Evolutionary conservation across 2,329 filamentous ascomycete genomes (phyloP), one percentile per base, ranked within the genome.

Genomic region (Akanthomyces dipterigenus): DNA sequence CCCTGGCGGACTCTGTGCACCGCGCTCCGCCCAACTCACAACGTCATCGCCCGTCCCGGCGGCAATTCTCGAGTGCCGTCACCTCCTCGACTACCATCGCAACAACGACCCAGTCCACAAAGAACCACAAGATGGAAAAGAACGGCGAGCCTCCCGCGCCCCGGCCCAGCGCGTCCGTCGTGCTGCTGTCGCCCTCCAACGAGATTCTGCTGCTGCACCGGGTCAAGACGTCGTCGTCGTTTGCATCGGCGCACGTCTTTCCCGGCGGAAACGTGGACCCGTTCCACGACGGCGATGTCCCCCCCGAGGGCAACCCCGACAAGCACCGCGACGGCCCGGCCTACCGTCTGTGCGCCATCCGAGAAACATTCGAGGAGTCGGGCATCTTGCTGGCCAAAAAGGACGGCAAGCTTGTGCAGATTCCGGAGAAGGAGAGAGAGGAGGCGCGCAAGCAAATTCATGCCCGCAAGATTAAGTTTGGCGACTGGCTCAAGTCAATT

Each of bases 321-420:
- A 77, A 88, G 14, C 92, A 97, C 68, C 73, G 78, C 12, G 93
- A 97, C 71, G 86, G 86, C 1, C 76, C 79, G 0, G 82, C 85
- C 3, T 97, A 97, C 70, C 81, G 92, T n/a, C 75, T 90, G 40
- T 92, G 88, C 6, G 95, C 93, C 0, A 85, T 98, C 26, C 82
- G 95, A 7, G 95, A 98, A 78, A 91, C 91, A 0, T 98, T 98
- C 70, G 95, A 99, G 72, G 95, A 98, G 76, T 93, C 90, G 65
- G 95, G 95, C 0, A 91, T 97, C 59, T 75, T 98, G 28, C 80
- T 98, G 3, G 91, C 90, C 0, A 78, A 72, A 59, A 68, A 65
- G 62, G 78, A 79, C 6, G 82, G 80, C 0, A 74, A 77, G 22
- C 74, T 93, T 56, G 74, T 95, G 34, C 80, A 85, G 45, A 71